These are phyloP conservation scores for Suhomyces kilbournensis DNA, from an alignment of 805 yeast genomes.

Conservation along the genomic window DNA sequence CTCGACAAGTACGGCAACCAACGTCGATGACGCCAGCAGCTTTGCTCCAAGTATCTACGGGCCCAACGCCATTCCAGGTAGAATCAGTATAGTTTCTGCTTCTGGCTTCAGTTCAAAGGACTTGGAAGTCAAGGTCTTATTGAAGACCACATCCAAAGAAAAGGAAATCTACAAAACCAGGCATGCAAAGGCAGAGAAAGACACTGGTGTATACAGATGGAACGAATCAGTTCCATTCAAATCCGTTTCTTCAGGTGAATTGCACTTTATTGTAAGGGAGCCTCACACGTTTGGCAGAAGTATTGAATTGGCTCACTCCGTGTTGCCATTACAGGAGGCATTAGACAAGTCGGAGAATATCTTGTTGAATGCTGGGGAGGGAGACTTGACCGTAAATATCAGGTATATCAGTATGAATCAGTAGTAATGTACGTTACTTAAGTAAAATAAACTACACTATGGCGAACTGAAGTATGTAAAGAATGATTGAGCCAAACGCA, in stretches of 20 bases:
- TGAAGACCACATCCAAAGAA: constrained; percentile 44
- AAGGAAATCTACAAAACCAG: constrained; percentile 68
- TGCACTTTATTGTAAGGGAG: constrained; percentile 60
- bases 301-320: constrained; percentile 58
- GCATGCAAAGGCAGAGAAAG: constrained; percentile 44
- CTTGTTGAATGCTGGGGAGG: constrained; percentile 32
- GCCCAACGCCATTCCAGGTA: constrained; percentile 48
- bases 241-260: constrained; percentile 57
- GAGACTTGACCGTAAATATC: constrained; percentile 41
- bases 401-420: constrained; percentile 15
- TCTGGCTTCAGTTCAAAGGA: constrained; percentile 34
- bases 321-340: constrained; percentile 50
- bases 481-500: no score
- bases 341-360: constrained; percentile 45
- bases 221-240: constrained; percentile 67
- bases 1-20: constrained; percentile 21
- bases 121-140: constrained; percentile 52
- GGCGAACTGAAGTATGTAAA: not conserved
- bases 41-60: constrained; percentile 35
- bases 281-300: constrained; percentile 75
- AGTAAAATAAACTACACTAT: not conserved
- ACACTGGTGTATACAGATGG: constrained; percentile 48
- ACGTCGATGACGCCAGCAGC: constrained; percentile 26
- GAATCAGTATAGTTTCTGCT: constrained; percentile 50
- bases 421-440: not conserved